phyloP scores from a whole-genome alignment of 768 basidiomycete species.

The Obba rivulosa region DNA sequence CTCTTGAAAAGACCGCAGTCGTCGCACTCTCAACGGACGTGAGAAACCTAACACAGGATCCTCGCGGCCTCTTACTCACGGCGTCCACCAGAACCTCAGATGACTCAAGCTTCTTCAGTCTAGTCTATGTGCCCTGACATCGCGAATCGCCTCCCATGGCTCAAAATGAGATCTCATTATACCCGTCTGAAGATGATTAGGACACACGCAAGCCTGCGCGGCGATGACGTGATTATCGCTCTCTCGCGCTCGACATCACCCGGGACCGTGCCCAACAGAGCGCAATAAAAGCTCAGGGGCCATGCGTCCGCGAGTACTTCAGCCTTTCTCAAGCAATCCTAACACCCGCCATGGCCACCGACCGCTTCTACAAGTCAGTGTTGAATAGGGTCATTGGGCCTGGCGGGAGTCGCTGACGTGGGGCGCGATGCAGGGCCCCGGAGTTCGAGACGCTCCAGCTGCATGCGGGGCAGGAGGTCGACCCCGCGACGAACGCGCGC shows the following conservation, averaged over 20 bases:
- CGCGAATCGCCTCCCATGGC: too few species aligned
- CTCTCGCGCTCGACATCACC: neutral
- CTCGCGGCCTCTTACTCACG: too few species aligned
- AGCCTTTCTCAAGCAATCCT: neutral
- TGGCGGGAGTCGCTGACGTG: too few species aligned
- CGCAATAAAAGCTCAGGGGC: too few species aligned
- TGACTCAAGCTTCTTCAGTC: too few species aligned
- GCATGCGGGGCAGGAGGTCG: conserved; percentile 68
- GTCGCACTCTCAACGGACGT: too few species aligned
- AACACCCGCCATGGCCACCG: conserved; percentile 6
- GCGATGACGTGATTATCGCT: conserved; percentile 7
- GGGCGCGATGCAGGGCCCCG: conserved; percentile 31
- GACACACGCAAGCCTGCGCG: neutral
- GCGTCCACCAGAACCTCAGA: too few species aligned
- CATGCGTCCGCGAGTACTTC: neutral
- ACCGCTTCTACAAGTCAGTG: conserved; percentile 12
- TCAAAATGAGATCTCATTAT: too few species aligned
- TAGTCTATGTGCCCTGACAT: too few species aligned
- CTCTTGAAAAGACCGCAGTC: too few species aligned
- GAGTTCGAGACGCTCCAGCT: conserved; percentile 81
- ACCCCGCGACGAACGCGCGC: conserved; percentile 63
- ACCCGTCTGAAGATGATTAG: neutral
- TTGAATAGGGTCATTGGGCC: neutral
- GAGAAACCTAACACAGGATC: too few species aligned
- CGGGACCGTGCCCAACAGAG: too few species aligned